Evolutionary conservation across 768 basidiomycete species (phyloP).

Genomic region (Pleurotus tuber-regium): DNA sequence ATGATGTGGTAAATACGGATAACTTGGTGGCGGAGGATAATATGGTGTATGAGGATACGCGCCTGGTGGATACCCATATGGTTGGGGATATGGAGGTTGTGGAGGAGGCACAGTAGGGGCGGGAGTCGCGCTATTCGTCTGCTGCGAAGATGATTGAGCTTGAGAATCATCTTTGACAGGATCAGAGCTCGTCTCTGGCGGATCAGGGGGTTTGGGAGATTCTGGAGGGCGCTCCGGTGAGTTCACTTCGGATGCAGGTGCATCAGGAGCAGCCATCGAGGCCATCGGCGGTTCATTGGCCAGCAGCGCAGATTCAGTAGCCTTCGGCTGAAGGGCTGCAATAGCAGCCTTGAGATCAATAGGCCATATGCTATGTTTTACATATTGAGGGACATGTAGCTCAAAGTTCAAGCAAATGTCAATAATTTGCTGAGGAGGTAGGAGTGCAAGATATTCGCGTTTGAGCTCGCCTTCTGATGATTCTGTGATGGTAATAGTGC

Average conservation of each 20-base stretch:
- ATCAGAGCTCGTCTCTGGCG: constrained; percentile 13
- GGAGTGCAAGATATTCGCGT: constrained; percentile 64
- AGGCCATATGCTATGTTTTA: constrained; percentile 73
- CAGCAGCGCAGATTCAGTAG: constrained; percentile 23
- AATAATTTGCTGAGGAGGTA: constrained; percentile 70
- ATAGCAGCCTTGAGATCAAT: constrained; percentile 65
- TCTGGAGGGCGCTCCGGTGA: constrained; percentile 18
- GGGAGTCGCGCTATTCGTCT: constrained; percentile 14
- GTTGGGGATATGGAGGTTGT: constrained; percentile 44
- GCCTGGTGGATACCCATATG: constrained; percentile 42
- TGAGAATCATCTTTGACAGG: constrained; percentile 17
- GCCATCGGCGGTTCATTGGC: constrained; percentile 19
- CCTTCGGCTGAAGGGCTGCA: constrained; percentile 37
- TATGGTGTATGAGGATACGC: constrained; percentile 36
- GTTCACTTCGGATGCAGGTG: constrained; percentile 25
- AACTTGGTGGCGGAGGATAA: constrained; percentile 61
- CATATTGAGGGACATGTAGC: constrained; percentile 60
- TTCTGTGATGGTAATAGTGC: constrained; percentile 20
- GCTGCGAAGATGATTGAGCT: constrained; percentile 17
- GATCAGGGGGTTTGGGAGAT: constrained; percentile 19
- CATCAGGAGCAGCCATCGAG: constrained; percentile 16
- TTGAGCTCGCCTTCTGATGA: constrained; percentile 58
- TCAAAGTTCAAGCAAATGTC: constrained; percentile 77
- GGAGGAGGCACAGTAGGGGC: constrained; percentile 13
- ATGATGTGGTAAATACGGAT: constrained; percentile 62